Evolutionary conservation across 768 basidiomycete species (phyloP).

Genomic region (Naematelia encephala): DNA sequence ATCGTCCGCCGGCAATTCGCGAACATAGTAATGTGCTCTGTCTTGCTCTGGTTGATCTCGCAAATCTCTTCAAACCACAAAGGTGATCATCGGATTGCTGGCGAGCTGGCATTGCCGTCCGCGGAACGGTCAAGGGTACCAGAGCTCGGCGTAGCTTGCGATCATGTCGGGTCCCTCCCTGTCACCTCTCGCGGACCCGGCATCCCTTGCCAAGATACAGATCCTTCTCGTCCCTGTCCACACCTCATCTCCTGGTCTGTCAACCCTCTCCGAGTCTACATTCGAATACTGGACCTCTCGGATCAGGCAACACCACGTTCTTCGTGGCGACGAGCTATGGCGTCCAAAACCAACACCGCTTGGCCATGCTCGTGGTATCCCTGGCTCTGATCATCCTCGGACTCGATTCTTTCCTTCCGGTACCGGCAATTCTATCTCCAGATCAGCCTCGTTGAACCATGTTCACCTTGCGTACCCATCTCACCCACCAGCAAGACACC

Average conservation of each 20-base stretch:
- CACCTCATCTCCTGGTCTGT: slow-evolving; percentile 51
- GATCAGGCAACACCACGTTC: slow-evolving; percentile 78
- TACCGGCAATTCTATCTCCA: slow-evolving; percentile 52
- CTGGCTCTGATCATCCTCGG: slow-evolving; percentile 17
- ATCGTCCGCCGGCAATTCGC: no score
- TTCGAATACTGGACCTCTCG: slow-evolving; percentile 74
- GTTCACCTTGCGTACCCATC: slow-evolving; percentile 75
- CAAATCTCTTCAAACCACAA: no score
- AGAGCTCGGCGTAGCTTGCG: background rate
- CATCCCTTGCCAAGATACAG: slow-evolving; percentile 75
- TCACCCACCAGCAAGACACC: slow-evolving; percentile 68
- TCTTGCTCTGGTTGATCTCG: background rate
- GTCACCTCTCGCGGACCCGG: slow-evolving; percentile 37
- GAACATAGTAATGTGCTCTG: no score
- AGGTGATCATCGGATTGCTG: no score
- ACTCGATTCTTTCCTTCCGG: slow-evolving; percentile 78
- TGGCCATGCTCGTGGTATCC: slow-evolving; percentile 17
- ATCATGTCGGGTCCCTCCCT: slow-evolving; percentile 17
- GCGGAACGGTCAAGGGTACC: no score
- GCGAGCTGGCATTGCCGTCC: no score
- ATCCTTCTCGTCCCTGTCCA: slow-evolving; percentile 78
- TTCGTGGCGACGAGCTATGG: slow-evolving; percentile 56
- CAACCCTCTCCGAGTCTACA: slow-evolving; percentile 60
- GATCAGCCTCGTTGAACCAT: slow-evolving; percentile 61
- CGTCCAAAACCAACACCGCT: slow-evolving; percentile 24